These are phyloP conservation scores for Sechiopsis laciniata DNA, from an alignment of 306 rosid genomes.

Conservation along the genomic window DNA sequence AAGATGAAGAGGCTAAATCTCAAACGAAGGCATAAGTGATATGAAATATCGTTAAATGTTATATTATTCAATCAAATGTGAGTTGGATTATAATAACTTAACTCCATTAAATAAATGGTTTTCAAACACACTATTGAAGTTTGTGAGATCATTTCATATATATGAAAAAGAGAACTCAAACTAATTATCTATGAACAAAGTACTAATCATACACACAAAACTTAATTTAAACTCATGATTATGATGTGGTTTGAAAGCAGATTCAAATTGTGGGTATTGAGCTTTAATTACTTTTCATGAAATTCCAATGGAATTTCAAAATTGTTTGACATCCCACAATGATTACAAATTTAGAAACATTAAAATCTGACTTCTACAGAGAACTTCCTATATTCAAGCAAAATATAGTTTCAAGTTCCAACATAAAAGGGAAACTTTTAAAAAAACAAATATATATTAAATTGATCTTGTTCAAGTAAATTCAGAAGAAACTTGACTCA, in stretches of 20 bases:
- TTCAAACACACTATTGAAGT: too few species aligned
- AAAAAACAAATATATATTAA: neutral
- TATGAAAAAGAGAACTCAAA: neutral
- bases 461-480: neutral
- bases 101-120: too few species aligned
- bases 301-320: neutral
- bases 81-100: too few species aligned
- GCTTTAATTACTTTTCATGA: neutral
- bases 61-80: too few species aligned
- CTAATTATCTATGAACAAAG: neutral
- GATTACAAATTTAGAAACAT: constrained; percentile 5
- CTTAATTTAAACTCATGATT: neutral
- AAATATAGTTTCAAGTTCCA: neutral
- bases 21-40: too few species aligned
- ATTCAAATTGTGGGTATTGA: neutral
- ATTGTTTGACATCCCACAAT: constrained; percentile 5
- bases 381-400: neutral
- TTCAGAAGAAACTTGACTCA: constrained; percentile 9
- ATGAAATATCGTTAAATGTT: too few species aligned
- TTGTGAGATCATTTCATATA: neutral
- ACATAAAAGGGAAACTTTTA: neutral
- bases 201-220: neutral
- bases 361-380: neutral
- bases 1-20: too few species aligned
- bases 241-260: neutral